Evolutionary conservation across 495 filamentous ascomycete species (phyloP).

Genomic region (Acidomyces sp.): DNA sequence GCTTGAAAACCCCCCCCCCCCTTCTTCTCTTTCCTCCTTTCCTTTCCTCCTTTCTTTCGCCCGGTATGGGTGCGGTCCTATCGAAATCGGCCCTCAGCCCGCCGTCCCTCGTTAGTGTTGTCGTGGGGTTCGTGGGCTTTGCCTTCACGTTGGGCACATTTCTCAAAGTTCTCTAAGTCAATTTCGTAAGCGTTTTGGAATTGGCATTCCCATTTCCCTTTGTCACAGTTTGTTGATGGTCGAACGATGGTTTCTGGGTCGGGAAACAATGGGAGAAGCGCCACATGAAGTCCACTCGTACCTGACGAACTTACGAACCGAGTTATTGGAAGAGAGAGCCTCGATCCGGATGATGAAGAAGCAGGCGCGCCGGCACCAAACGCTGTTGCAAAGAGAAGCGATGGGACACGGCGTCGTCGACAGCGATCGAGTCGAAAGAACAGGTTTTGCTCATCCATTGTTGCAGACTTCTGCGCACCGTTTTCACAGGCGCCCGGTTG

Average conservation of each 20-base stretch:
- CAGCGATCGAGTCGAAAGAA: too few species aligned
- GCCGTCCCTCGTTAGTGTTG: constrained; percentile 16
- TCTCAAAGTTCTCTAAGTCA: too few species aligned
- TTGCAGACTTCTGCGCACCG: too few species aligned
- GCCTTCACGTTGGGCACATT: constrained; percentile 25
- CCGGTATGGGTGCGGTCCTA: constrained; percentile 7
- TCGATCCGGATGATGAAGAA: constrained; percentile 17
- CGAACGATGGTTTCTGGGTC: too few species aligned
- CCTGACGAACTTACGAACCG: constrained; percentile 23
- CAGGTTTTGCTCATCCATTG: too few species aligned
- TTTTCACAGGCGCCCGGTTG: too few species aligned
- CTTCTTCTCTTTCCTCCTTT: too few species aligned
- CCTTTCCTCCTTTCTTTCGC: too few species aligned
- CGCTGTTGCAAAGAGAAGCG: constrained; percentile 1
- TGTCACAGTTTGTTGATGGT: too few species aligned
- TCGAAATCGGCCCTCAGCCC: constrained; percentile 17
- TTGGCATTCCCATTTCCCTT: too few species aligned
- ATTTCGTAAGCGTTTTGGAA: too few species aligned
- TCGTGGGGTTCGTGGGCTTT: constrained; percentile 24
- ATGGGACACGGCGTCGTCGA: not conserved
- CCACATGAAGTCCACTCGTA: constrained; percentile 20
- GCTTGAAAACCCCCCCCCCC: too few species aligned
- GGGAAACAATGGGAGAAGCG: constrained; percentile 19
- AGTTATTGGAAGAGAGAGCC: constrained; percentile 21
- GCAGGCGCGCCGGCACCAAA: constrained; percentile 2